A percentile compares a stretch with the other conserved stretches of the same genome.
Conservation (phyloP, 139 green algal species). For the Coccomyxa sp. region DNA sequence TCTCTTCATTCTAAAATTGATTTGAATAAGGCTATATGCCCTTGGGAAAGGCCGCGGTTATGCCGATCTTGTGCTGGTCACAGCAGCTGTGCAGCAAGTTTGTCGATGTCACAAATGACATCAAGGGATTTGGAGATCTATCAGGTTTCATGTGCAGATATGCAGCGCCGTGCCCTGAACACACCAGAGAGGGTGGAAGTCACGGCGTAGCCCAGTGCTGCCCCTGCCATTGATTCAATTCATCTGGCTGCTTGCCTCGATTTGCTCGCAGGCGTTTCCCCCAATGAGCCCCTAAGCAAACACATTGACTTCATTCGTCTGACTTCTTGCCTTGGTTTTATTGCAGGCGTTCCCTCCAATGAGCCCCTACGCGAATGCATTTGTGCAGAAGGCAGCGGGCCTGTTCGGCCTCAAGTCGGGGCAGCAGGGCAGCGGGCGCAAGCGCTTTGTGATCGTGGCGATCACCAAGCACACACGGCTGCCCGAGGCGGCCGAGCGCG, state of each 20-base stretch:
- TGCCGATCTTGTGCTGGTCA: background rate
- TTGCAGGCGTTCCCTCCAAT: conserved; percentile 38
- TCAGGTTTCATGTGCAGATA: too few relatives aligned
- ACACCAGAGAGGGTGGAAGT: background rate
- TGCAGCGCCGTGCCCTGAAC: too few relatives aligned
- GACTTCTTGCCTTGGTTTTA: background rate
- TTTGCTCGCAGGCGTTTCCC: background rate
- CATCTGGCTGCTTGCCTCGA: background rate
- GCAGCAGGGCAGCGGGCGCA: conserved; percentile 39
- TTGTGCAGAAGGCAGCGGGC: conserved; percentile 31
- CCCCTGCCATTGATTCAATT: background rate
- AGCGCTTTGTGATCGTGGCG: conserved; percentile 31
- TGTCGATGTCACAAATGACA: too few relatives aligned
- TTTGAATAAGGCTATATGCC: too few relatives aligned
- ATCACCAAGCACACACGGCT: background rate
- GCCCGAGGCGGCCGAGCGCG: background rate
- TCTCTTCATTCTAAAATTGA: too few relatives aligned
- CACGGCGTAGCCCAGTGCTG: too few relatives aligned
- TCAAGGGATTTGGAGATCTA: too few relatives aligned
- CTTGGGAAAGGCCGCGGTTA: too few relatives aligned
- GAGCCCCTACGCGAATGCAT: conserved; percentile 25
- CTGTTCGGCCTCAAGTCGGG: conserved; percentile 36
- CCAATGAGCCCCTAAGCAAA: too few relatives aligned
- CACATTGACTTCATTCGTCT: background rate
- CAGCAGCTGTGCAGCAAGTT: too few relatives aligned